Evolutionary conservation across 805 yeast genomes (phyloP).

Genomic region (Lipomyces japonicus): DNA sequence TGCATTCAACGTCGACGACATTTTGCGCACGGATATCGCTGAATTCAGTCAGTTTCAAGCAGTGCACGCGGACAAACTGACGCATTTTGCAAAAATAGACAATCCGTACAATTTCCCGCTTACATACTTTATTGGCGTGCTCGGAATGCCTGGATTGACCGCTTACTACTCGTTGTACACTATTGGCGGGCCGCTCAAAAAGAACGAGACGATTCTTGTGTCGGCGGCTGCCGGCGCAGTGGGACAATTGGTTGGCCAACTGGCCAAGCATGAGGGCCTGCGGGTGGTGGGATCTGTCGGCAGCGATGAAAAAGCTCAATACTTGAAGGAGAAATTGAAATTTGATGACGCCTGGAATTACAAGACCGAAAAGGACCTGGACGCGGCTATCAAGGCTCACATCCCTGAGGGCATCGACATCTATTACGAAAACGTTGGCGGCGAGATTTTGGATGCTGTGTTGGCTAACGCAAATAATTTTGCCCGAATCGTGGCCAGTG

Average conservation of each 20-base stretch:
- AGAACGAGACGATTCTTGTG: slow-evolving; percentile 48
- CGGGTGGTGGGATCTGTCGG: slow-evolving; percentile 63
- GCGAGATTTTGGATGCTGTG: slow-evolving; percentile 50
- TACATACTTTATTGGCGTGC: slow-evolving; percentile 44
- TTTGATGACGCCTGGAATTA: slow-evolving; percentile 54
- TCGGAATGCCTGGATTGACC: slow-evolving; percentile 59
- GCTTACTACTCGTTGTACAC: slow-evolving; percentile 55
- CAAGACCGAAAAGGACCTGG: slow-evolving; percentile 42
- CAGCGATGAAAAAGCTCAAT: slow-evolving; percentile 51
- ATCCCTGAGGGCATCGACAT: slow-evolving; percentile 51
- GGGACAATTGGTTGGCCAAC: slow-evolving; percentile 57
- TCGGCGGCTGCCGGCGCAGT: slow-evolving; percentile 75
- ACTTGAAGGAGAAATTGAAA: slow-evolving; percentile 53
- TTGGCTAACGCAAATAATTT: slow-evolving; percentile 37
- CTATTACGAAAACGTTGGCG: slow-evolving; percentile 65
- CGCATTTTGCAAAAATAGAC: slow-evolving; percentile 16
- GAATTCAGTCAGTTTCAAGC: slow-evolving; percentile 3
- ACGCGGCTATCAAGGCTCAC: slow-evolving; percentile 38
- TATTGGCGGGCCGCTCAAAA: slow-evolving; percentile 45
- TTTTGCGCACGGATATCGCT: slow-evolving; percentile 32
- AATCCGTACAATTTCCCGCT: slow-evolving; percentile 27
- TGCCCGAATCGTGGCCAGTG: slow-evolving; percentile 55
- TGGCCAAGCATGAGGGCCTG: slow-evolving; percentile 53
- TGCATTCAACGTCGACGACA: slow-evolving; percentile 45
- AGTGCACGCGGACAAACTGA: neutral